Percentiles rank a stretch among this genome's conserved stretches.
Evolutionary conservation across 108 stramenopile genomes (phyloP).

Genomic region (Fistulifera solaris): DNA sequence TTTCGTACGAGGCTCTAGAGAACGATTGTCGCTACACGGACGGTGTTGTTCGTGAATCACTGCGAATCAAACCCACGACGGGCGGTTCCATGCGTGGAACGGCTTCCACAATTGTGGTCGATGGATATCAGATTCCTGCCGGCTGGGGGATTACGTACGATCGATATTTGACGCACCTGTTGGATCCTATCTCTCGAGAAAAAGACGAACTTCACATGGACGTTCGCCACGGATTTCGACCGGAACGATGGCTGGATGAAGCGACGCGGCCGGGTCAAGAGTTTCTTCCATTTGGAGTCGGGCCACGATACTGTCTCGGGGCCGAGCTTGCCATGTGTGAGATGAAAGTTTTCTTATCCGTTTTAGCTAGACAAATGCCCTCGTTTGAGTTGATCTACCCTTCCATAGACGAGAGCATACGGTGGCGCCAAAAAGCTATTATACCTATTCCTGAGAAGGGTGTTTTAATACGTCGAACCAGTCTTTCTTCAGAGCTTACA

Average conservation of each 20-base stretch:
- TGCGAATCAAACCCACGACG: slow-evolving; percentile 27
- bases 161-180: slow-evolving; percentile 22
- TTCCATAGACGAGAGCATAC: too few species aligned
- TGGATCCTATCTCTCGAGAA: slow-evolving; percentile 11
- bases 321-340: slow-evolving; percentile 36
- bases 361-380: slow-evolving; percentile 37
- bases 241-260: slow-evolving; percentile 37
- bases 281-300: slow-evolving; percentile 38
- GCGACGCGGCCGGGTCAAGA: slow-evolving; percentile 17
- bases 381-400: too few species aligned
- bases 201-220: slow-evolving; percentile 4
- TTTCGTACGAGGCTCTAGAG: slow-evolving; percentile 25
- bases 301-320: slow-evolving; percentile 44
- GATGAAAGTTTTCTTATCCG: slow-evolving; percentile 51
- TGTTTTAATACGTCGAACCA: too few species aligned
- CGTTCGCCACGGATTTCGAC: slow-evolving; percentile 23
- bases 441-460: too few species aligned
- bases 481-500: too few species aligned
- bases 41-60: slow-evolving; percentile 29
- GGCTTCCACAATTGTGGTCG: slow-evolving; percentile 27
- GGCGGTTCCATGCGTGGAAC: slow-evolving; percentile 21
- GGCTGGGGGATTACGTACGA: slow-evolving; percentile 34
- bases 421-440: too few species aligned
- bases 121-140: slow-evolving; percentile 34
- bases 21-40: slow-evolving; percentile 36